A percentile compares a stretch with the other conserved stretches of the same genome.
Conservation (phyloP, 306 rosid species). For the Quercus dentata region DNA sequence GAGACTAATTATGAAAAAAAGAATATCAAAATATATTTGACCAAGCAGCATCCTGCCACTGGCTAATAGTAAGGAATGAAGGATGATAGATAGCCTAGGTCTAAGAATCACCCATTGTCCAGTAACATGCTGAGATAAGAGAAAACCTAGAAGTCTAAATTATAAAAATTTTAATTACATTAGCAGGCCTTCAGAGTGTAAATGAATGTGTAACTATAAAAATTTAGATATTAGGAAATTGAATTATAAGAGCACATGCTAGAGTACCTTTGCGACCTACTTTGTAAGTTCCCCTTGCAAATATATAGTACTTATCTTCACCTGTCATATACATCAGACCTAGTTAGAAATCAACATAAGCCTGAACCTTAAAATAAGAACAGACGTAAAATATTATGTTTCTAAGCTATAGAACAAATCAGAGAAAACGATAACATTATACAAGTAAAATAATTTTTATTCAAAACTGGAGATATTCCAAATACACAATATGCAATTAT, state of each 20-base stretch:
- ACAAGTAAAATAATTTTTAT: no score
- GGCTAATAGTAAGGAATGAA: neutral
- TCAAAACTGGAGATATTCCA: neutral
- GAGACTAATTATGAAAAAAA: neutral
- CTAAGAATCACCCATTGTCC: neutral
- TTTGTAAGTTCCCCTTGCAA: constrained; percentile 64
- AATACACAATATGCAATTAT: neutral
- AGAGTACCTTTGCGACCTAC: constrained; percentile 91
- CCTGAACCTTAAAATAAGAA: neutral
- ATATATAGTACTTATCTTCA: constrained; percentile 72
- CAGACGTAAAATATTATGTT: neutral
- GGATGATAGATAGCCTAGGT: neutral
- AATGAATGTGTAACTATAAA: neutral
- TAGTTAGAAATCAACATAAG: neutral
- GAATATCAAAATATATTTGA: neutral
- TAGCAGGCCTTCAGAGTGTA: neutral
- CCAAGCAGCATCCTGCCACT: neutral
- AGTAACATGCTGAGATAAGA: no score
- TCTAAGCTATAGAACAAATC: neutral
- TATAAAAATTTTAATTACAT: neutral
- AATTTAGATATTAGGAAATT: neutral
- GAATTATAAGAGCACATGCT: neutral
- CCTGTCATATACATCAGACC: constrained; percentile 38
- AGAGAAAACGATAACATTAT: neutral
- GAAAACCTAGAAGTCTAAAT: no score